phyloP scores from a whole-genome alignment of 169 alveolate species.

The Plasmodium gonderi region DNA sequence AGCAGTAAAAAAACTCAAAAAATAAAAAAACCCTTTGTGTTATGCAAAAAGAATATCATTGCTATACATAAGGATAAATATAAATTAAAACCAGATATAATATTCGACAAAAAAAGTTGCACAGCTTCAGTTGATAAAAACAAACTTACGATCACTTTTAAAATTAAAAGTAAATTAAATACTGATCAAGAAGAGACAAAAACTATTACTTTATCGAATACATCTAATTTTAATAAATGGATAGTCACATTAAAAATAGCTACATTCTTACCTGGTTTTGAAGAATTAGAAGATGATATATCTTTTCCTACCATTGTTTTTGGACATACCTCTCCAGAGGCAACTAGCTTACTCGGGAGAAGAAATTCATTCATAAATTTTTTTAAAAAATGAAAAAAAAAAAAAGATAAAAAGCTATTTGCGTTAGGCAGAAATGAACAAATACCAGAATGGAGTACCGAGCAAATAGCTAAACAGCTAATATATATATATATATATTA shows the following conservation, averaged over 20 bases:
- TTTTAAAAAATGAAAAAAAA: conserved; percentile 23
- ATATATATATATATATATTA: background rate
- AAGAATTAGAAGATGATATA: conserved; percentile 49
- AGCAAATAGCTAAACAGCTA: background rate
- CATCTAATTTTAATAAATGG: conserved; percentile 79
- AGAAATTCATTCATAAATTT: conserved; percentile 1
- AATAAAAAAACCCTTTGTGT: conserved; percentile 77
- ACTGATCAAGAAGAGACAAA: conserved; percentile 3
- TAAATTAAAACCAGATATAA: conserved; percentile 76
- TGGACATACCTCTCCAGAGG: conserved; percentile 85
- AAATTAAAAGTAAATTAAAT: conserved; percentile 18
- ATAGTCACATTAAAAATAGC: conserved; percentile 82
- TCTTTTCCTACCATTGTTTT: conserved; percentile 80
- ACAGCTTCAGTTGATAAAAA: conserved; percentile 61
- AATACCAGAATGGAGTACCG: background rate
- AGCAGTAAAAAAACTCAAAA: conserved; percentile 57
- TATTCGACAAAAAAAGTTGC: conserved; percentile 75
- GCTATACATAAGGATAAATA: conserved; percentile 79
- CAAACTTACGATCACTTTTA: conserved; percentile 68
- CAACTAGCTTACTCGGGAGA: conserved; percentile 65
- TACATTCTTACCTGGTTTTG: conserved; percentile 75
- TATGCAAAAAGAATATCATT: conserved; percentile 77
- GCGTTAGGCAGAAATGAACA: background rate
- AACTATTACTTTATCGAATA: conserved; percentile 32
- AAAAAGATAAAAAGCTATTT: background rate